Evolutionary conservation across 306 rosid genomes (phyloP), one percentile per base, ranked within the genome.

Genomic region (Amphicarpaea edgeworthii): DNA sequence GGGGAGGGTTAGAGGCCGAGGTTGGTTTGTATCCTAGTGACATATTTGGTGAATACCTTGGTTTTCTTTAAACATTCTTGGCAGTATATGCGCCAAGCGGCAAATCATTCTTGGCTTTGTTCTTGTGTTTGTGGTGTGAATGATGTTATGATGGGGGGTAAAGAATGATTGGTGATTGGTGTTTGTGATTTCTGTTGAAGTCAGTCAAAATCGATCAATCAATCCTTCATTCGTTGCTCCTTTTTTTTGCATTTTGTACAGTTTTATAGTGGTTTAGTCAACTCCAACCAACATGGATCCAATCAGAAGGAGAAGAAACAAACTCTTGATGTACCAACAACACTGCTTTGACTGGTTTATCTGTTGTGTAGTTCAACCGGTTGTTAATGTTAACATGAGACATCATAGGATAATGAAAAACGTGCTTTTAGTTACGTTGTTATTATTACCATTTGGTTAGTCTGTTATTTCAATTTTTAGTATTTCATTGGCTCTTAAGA

Each of bases 21-120:
- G 77, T 78, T 64, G 88, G 87, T 82, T 73, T 79, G 73, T 80
- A 79, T 77, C 54, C 80, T 43, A 58, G 73, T 68, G 83, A 42
- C 54, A 68, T 84, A 76, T 49, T 61, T 43, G 76, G 68, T 72
- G 21, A 72, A 23, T 68, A 82, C 81, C 91, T 76, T 67, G 85
- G 81, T 60, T 76, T 72, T 86, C 86, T 82, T 74, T 78, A 38
- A 53, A 57, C 75, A 81, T 61, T 74, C 87, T 91, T 84, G 96
- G 90, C 90, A 85, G 80, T 79, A 70, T 76, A 38, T 64, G 14
- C 80, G 91, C 72, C 82, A 77, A 85, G 91, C 95, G 96, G 98
- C 98, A 91, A 93, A 84, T 93, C 98, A 91, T 93, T 93, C 98
- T 93, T 93, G 98, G 98, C 97, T 94, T 80, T 87, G 82, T 83